Conservation (phyloP, 768 basidiomycete species). For the Mycena haematopus region DNA sequence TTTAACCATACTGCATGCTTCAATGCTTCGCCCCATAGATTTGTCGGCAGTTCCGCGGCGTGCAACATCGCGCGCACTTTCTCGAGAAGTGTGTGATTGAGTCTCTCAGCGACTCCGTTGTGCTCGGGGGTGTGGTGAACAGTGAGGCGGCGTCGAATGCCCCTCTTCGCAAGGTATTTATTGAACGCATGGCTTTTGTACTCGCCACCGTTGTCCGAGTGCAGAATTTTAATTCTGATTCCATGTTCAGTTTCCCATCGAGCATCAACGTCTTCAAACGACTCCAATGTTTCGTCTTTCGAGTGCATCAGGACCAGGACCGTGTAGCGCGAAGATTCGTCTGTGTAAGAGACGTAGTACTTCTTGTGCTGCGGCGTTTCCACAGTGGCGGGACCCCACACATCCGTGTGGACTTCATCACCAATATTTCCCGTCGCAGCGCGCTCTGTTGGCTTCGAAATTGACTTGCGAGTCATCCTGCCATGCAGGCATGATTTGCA, state of each 20-base stretch:
- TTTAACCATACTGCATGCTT: constrained; percentile 35
- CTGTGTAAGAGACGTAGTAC: constrained; percentile 44
- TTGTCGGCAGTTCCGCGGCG: constrained; percentile 33
- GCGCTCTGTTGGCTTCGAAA: constrained; percentile 34
- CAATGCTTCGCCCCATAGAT: constrained; percentile 42
- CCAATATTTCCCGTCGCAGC: constrained; percentile 32
- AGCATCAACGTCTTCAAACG: constrained; percentile 35
- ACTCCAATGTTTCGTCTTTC: constrained; percentile 37
- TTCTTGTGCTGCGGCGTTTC: constrained; percentile 27
- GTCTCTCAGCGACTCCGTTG: constrained; percentile 46
- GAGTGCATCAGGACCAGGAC: constrained; percentile 32
- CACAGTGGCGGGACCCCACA: constrained; percentile 43
- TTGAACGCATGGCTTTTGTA: constrained; percentile 34
- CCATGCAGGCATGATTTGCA: constrained; percentile 40
- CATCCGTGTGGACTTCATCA: constrained; percentile 41
- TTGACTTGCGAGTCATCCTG: constrained; percentile 36
- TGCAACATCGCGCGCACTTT: constrained; percentile 39
- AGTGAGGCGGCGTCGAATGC: constrained; percentile 31
- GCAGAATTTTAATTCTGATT: constrained; percentile 35
- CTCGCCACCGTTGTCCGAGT: constrained; percentile 39
- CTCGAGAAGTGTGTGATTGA: constrained; percentile 40
- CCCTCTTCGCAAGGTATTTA: constrained; percentile 28
- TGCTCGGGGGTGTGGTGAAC: constrained; percentile 39
- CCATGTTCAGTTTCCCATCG: constrained; percentile 35
- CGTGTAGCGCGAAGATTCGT: constrained; percentile 37